Conservation (phyloP, 1,139 yeast genomes). For the Yarrowia galli region DNA sequence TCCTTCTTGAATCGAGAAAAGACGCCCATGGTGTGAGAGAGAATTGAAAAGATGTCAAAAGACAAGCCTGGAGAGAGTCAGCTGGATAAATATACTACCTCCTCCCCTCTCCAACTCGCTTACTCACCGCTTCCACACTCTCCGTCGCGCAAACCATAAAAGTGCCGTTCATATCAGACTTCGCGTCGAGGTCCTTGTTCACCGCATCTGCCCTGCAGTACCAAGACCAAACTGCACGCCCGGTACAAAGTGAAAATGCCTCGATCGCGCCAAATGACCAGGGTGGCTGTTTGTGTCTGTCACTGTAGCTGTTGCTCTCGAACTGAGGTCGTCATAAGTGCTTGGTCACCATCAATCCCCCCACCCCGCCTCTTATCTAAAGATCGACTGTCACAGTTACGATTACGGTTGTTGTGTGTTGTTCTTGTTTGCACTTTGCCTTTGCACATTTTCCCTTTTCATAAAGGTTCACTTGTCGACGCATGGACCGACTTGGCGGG, state of each 20-base stretch:
- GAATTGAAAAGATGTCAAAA: background rate
- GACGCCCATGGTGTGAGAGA: background rate
- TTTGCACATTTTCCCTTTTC: background rate
- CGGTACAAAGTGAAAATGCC: slow-evolving; percentile 16
- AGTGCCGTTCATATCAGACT: slow-evolving; percentile 28
- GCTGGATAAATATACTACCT: background rate
- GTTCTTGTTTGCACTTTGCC: background rate
- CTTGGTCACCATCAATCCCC: too few species aligned
- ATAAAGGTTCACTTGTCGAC: background rate
- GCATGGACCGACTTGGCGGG: slow-evolving; percentile 16
- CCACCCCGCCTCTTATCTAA: too few species aligned
- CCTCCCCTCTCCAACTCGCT: background rate
- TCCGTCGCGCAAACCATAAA: background rate
- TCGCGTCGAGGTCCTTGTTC: background rate
- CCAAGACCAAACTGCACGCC: slow-evolving; percentile 11
- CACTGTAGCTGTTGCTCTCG: background rate
- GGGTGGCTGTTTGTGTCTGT: too few species aligned
- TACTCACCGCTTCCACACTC: too few species aligned
- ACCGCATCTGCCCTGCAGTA: slow-evolving; percentile 35
- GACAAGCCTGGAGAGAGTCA: background rate
- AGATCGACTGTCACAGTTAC: background rate
- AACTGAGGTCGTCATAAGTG: too few species aligned
- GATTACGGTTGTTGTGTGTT: background rate
- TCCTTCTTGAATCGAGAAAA: slow-evolving; percentile 28
- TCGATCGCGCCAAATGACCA: too few species aligned